A percentile compares a stretch with the other conserved stretches of the same genome.
These are phyloP conservation scores for Clathrospora elynae DNA, from an alignment of 2,329 filamentous ascomycete species.

Conservation along the genomic window DNA sequence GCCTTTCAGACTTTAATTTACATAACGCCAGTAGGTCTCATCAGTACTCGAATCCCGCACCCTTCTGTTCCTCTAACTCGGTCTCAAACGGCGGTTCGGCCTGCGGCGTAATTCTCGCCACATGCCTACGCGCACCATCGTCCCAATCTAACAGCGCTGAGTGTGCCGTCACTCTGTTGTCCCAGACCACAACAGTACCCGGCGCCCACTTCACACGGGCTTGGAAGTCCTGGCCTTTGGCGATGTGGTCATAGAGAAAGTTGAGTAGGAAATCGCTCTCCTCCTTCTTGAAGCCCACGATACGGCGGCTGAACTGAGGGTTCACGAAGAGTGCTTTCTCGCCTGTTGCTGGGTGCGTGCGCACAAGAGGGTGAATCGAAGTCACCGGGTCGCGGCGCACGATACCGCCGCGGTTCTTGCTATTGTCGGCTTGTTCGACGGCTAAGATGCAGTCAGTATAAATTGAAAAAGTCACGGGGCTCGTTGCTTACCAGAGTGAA, in stretches of 20 bases:
- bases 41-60: slow-evolving; percentile 29
- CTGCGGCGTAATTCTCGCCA: slow-evolving; percentile 82
- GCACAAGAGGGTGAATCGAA: slow-evolving; percentile 75
- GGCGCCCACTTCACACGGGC: slow-evolving; percentile 76
- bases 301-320: slow-evolving; percentile 80
- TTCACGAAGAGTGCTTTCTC: slow-evolving; percentile 86
- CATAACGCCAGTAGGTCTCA: too few relatives aligned
- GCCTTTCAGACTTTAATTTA: too few relatives aligned
- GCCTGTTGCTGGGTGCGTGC: slow-evolving; percentile 79
- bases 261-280: slow-evolving; percentile 79
- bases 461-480: background rate
- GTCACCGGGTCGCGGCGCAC: slow-evolving; percentile 76
- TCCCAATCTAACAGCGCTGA: slow-evolving; percentile 83
- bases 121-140: slow-evolving; percentile 74
- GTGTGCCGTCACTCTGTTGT: slow-evolving; percentile 80
- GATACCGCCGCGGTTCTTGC: slow-evolving; percentile 69
- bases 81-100: slow-evolving; percentile 78
- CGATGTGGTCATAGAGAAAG: slow-evolving; percentile 77
- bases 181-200: slow-evolving; percentile 85
- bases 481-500: slow-evolving; percentile 70
- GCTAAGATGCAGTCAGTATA: slow-evolving; percentile 38
- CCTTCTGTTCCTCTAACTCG: slow-evolving; percentile 44
- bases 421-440: slow-evolving; percentile 75
- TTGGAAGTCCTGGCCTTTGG: slow-evolving; percentile 73
- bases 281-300: slow-evolving; percentile 84